Percentiles rank a stretch among this genome's conserved stretches.
These are phyloP conservation scores for Colletotrichum kahawae DNA, from an alignment of 2,329 filamentous ascomycete species.

Conservation along the genomic window DNA sequence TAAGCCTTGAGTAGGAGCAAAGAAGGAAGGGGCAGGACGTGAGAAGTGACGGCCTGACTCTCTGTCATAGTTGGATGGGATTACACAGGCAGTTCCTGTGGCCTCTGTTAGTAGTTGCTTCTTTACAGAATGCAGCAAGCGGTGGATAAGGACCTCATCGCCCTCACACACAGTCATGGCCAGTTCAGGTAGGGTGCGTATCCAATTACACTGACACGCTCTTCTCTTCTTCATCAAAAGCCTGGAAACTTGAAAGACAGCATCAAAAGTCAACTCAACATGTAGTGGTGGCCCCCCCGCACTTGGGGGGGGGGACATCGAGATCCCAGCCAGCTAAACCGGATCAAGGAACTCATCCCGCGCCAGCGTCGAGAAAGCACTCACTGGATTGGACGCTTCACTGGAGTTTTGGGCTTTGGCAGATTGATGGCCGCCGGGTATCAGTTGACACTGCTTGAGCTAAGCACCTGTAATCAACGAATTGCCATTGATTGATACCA, in stretches of 20 bases:
- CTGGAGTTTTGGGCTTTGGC: background rate
- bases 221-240: background rate
- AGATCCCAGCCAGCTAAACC: background rate
- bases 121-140: background rate
- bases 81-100: background rate
- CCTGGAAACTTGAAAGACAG: background rate
- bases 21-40: background rate
- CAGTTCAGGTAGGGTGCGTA: background rate
- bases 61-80: background rate
- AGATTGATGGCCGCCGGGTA: conserved; percentile 15
- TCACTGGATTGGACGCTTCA: background rate
- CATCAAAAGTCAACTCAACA: background rate
- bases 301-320: background rate
- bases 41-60: background rate
- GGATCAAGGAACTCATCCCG: conserved; percentile 5
- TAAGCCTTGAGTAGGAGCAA: background rate
- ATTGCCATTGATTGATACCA: background rate
- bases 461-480: background rate
- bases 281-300: background rate
- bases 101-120: background rate
- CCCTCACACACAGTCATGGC: background rate
- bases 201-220: background rate
- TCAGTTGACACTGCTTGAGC: background rate
- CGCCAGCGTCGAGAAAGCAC: background rate
- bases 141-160: background rate